Conservation (phyloP, 805 yeast species). For the Starmerella davenportii region DNA sequence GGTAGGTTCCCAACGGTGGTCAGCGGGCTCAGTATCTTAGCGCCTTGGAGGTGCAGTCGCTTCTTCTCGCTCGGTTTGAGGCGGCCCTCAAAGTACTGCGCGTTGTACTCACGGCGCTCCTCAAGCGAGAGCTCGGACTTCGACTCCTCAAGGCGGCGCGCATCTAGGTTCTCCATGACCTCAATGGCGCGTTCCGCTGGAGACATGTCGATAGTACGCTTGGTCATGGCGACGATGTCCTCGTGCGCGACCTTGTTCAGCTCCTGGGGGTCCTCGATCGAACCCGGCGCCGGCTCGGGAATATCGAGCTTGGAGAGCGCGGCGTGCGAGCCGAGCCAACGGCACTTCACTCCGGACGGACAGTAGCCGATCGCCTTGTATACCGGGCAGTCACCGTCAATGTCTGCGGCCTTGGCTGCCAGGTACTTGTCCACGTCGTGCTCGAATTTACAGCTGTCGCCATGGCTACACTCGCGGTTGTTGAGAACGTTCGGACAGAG, state of each 20-base stretch:
- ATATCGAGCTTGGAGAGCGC: conserved; percentile 5
- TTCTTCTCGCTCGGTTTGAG: conserved; percentile 71
- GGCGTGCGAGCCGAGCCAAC: conserved; percentile 63
- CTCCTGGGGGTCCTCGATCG: conserved; percentile 8
- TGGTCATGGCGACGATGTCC: conserved; percentile 27
- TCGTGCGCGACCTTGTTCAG: conserved; percentile 8
- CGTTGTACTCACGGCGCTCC: conserved; percentile 32
- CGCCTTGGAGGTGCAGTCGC: conserved; percentile 42
- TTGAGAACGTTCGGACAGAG: conserved; percentile 13
- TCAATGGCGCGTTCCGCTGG: conserved; percentile 40
- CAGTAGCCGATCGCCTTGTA: conserved; percentile 68
- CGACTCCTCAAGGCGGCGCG: conserved; percentile 16
- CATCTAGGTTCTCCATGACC: conserved; percentile 27
- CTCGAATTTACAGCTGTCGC: conserved; percentile 51
- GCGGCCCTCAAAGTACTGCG: conserved; percentile 57
- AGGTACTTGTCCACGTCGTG: conserved; percentile 61
- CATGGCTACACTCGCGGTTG: conserved; percentile 33
- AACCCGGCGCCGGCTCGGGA: not conserved
- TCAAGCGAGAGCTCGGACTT: conserved; percentile 40
- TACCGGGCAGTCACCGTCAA: conserved; percentile 72
- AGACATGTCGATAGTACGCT: conserved; percentile 42
- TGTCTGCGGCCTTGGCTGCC: conserved; percentile 46
- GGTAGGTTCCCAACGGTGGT: conserved; percentile 98
- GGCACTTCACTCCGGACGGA: conserved; percentile 81
- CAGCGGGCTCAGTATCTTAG: conserved; percentile 82